Conservation (phyloP, 78 protist species). For the Tieghemostelium lacteum region DNA sequence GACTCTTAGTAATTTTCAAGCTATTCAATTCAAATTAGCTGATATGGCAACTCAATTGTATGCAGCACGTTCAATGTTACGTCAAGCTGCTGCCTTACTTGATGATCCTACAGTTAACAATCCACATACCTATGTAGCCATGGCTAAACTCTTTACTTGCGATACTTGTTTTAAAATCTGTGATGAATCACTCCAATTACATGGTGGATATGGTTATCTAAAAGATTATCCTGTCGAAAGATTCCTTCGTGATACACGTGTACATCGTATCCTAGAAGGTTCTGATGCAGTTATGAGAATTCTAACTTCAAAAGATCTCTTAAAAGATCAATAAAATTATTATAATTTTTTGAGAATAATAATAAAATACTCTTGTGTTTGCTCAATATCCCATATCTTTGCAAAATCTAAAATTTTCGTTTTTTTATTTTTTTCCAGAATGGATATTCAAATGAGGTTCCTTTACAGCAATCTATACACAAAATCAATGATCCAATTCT, state of each 20-base stretch:
- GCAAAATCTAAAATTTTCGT: too few relatives aligned
- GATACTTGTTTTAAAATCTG: conserved; percentile 77
- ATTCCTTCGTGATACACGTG: conserved; percentile 94
- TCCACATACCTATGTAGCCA: conserved; percentile 87
- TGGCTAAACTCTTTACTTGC: conserved; percentile 94
- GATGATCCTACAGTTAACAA: conserved; percentile 56
- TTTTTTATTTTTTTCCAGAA: too few relatives aligned
- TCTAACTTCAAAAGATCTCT: conserved; percentile 39
- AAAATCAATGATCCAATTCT: too few relatives aligned
- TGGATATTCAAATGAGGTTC: too few relatives aligned
- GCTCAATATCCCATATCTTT: too few relatives aligned
- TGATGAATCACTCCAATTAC: conserved; percentile 92
- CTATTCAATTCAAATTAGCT: conserved; percentile 90
- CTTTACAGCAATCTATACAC: too few relatives aligned
- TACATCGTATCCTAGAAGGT: conserved; percentile 97
- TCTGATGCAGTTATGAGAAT: conserved; percentile 80
- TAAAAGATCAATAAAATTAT: conserved; percentile 54
- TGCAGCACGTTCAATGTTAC: conserved; percentile 88
- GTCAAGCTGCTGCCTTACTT: conserved; percentile 75
- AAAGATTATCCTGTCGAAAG: conserved; percentile 92
- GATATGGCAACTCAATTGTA: conserved; percentile 90
- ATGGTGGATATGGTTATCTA: conserved; percentile 97
- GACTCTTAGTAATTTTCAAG: conserved; percentile 81
- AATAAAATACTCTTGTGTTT: too few relatives aligned
- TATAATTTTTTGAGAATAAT: not conserved